Base-by-base conservation (phyloP, 805 yeast species). In the Schwanniomyces sp. region DNA sequence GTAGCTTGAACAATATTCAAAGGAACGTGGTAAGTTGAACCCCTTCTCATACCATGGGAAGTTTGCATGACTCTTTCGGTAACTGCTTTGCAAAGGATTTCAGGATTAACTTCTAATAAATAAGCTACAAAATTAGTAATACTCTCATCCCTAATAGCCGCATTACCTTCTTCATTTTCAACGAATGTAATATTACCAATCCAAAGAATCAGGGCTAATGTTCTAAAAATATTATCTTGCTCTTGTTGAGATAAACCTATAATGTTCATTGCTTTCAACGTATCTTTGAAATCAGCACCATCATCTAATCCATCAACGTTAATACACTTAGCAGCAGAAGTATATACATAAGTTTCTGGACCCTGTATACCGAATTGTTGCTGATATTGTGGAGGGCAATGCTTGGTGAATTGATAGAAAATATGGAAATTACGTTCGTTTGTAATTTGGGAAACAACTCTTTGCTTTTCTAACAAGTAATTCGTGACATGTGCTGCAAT, bases 121-220 rank as follows among this genome's bases (percentile, higher is more conserved):
- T 94, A 94, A 1, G 97, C 98, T 41, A 91, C 95, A 66, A 92
- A 94, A 58, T 88, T 88, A 3, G 97, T 88, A n/a, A 94, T 97
- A 10, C 92, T 85, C 2, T 84, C 78, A 62, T 94, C 99, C 41
- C 88, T 78, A 21, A 94, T 79, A 37, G 79, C 76, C 0, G 97
- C 86, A 59, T 88, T 88, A 11, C 97, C 97, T 52, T 84, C 89
- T 29, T 84, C 94, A 61, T 90, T 86, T 67, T 92, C 97, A 2
- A 74, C 74, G 61, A 94, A 94, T 7, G 91, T 78, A 42, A 94
- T 75, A 64, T 94, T 94, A 57, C 99, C 99, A 46, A 92, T 82
- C 99, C 99, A 94, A 51, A 94, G 72, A 48, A 94, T 80, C 10
- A 91, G 82, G 7, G 98, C 85, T 53, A 94, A 74, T 62, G 91